A percentile compares a stretch with the other conserved stretches of the same genome.
These are phyloP conservation scores for Hericium coralloides DNA, from an alignment of 768 basidiomycete genomes.

Conservation along the genomic window DNA sequence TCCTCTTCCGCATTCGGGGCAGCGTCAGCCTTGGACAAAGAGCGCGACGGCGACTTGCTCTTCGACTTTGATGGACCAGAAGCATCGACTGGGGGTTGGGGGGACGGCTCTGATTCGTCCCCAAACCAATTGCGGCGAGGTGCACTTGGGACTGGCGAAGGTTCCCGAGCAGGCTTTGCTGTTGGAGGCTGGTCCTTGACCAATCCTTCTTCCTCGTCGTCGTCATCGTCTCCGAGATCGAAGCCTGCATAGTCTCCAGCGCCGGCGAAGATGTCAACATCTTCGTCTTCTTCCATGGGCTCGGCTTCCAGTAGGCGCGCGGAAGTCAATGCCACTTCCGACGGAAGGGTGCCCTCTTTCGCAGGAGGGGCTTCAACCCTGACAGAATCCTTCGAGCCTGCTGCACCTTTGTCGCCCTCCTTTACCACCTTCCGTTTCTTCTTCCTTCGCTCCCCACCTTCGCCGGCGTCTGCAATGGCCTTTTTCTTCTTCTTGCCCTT, in stretches of 20 bases:
- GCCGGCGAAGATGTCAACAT: slow-evolving; percentile 83
- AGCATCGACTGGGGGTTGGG: not conserved
- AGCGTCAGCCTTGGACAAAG: slow-evolving; percentile 19
- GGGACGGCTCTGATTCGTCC: not conserved
- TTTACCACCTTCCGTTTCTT: slow-evolving; percentile 43
- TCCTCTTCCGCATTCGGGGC: slow-evolving; percentile 17
- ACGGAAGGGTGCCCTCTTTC: no score
- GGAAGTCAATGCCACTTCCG: slow-evolving; percentile 9
- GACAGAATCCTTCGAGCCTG: not conserved
- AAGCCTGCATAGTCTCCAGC: slow-evolving; percentile 78
- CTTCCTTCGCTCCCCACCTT: slow-evolving; percentile 42
- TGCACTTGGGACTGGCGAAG: not conserved
- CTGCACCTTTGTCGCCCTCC: not conserved
- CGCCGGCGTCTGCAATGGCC: slow-evolving; percentile 36
- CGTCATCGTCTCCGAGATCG: slow-evolving; percentile 37
- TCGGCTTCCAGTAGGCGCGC: not conserved
- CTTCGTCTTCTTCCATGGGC: slow-evolving; percentile 35
- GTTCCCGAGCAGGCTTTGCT: not conserved
- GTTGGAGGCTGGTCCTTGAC: not conserved
- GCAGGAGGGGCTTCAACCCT: no score
- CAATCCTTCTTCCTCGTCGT: slow-evolving; percentile 17
- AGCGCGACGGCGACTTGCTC: slow-evolving; percentile 4
- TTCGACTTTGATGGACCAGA: not conserved
- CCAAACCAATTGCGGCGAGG: slow-evolving; percentile 8
- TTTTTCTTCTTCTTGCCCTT: slow-evolving; percentile 39